A percentile compares a stretch with the other conserved stretches of the same genome.
phyloP scores from a whole-genome alignment of 306 rosid genomes.

The Dalbergia cochinchinensis region DNA sequence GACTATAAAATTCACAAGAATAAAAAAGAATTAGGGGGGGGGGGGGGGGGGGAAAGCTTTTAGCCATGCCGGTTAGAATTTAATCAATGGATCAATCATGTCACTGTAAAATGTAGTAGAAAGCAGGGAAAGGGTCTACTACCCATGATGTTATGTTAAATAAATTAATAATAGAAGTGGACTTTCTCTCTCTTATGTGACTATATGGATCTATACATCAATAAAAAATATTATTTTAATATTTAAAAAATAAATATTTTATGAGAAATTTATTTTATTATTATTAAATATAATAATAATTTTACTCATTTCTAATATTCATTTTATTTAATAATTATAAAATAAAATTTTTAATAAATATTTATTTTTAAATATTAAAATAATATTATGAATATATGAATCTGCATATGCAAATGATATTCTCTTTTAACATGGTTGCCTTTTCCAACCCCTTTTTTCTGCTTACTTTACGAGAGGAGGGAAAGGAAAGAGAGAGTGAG shows the following conservation, averaged over 20 bases:
- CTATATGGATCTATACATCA: not conserved
- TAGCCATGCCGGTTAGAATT: constrained; percentile 46
- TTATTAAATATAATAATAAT: no score
- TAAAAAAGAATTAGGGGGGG: constrained; percentile 7
- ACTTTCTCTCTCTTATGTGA: constrained; percentile 35
- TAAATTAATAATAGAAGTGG: constrained; percentile 27
- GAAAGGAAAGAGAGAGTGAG: constrained; percentile 41
- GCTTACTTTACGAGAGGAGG: constrained; percentile 58
- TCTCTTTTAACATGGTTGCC: constrained; percentile 57
- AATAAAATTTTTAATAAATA: no score
- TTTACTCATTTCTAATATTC: no score
- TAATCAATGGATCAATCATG: constrained; percentile 69
- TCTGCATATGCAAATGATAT: constrained; percentile 50
- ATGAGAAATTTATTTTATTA: no score
- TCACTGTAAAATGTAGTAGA: constrained; percentile 61
- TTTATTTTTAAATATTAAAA: no score
- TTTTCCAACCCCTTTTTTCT: constrained; percentile 42
- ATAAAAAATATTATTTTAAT: no score
- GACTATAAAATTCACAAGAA: no score
- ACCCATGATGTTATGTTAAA: constrained; percentile 45
- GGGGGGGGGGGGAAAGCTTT: constrained; percentile 36
- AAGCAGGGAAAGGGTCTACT: constrained; percentile 7
- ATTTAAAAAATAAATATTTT: no score
- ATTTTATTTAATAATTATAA: no score
- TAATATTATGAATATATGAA: not conserved